Base-by-base conservation (phyloP, 2,329 filamentous ascomycete genomes). In the Aureobasidium sp. region DNA sequence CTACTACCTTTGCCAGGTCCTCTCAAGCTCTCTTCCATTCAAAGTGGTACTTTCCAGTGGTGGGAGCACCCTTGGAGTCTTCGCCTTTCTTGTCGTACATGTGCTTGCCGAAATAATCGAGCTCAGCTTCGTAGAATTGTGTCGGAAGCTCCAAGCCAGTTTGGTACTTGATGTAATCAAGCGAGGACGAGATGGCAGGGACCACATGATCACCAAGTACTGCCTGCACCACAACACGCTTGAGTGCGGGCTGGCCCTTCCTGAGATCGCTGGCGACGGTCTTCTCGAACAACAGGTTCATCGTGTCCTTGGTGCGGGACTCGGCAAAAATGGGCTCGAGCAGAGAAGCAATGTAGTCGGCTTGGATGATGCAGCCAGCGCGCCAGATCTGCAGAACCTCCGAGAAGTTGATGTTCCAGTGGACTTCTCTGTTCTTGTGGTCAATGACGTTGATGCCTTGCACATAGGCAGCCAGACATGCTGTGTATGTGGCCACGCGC, bases 21-120 rank as follows among this genome's bases (percentile, higher is more conserved):
- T 8, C 51, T 59, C 62, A 73, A 57, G 73, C 75, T 33, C 74
- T 71, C 69, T 77, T 78, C 84, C 84, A 87, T 70, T 87, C 84
- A 67, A 81, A 86, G 67, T 86, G 84, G 69, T 84, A 78, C 65
- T 79, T 78, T 2, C 84, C 84, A 64, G 81, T 84, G 63, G 73
- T 73, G 1, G 82, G 77, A 61, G 76, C 72, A 1, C 80, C 78
- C 2, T 78, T 73, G 51, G 76, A 77, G 64, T 71, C 68, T 33
- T 85, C 81, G 1, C 77, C 77, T 64, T 80, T 80, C 63, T 78
- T 75, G 67, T 88, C 84, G 68, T 82, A 89, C 74, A 81, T 82
- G 69, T 89, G 85, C 38, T 79, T 78, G 0, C 86, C 86, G 68
- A 89, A 89, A 67, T 84, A 88, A 68, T 89, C 85, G 69, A 89